Base-by-base conservation (phyloP, 140 eudicot genomes). In the Anethum foeniculum region DNA sequence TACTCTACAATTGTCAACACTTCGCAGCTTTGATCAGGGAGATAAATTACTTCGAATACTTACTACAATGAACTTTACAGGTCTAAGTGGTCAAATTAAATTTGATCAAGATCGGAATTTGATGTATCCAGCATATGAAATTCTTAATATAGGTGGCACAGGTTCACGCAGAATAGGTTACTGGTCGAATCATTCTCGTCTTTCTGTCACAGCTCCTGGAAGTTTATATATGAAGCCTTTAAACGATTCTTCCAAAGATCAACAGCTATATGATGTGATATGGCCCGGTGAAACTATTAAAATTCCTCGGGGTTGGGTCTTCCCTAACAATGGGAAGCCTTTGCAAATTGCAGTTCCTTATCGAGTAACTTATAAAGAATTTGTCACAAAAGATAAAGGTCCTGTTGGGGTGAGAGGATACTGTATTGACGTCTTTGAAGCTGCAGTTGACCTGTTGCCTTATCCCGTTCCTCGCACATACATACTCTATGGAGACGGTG, bases 401-500 rank as follows among this genome's bases (percentile, higher is more conserved):
- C 95, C 97, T 23, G 81, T 78, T 16, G 97, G 99, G 67, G 97
- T 86, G 28, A 82, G 85, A 75, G 99, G 99, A 67, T 95, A 86
- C 79, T 90, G 97, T 82, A 87, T 95, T 67, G 99, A 95, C 78
- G 96, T 95, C 43, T 95, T 95, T 86, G 99, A 95, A 85, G 97
- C 99, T 68, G 97, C 97, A 5, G 88, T 95, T 75, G 84, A 41
- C 39, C 87, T 95, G 73, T 84, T 95, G 83, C 93, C 97, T 77
- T 95, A 95, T 58, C 87, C 99, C 11, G 99, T 95, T 44, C 97
- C 97, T 36, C 96, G 89, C 49, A 62, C 81, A 39, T 95, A 92
- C 73, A 85, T 89, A 77, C 44, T 91, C 44, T 92, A 84, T 52
- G 99, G 99, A 30, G 86, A 92, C 82, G 99, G 99, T 28, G 36